Percentiles rank a stretch among this genome's conserved stretches.
phyloP scores from a whole-genome alignment of 257 asterid species.

The Eustoma russellianum region DNA sequence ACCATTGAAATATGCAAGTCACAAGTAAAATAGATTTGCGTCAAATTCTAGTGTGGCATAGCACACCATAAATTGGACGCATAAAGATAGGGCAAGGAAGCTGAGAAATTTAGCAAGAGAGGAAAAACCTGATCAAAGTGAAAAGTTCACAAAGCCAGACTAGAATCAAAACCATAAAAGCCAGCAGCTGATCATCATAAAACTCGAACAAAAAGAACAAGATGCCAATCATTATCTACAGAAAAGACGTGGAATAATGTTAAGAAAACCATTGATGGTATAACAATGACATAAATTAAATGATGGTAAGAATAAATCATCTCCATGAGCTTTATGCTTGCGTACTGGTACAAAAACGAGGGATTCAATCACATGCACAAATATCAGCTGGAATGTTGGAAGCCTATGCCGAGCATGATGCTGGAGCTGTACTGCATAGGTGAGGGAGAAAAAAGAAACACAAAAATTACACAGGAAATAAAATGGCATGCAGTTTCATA shows the following conservation, averaged over 20 bases:
- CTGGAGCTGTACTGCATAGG: conserved; percentile 89
- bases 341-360: conserved; percentile 98
- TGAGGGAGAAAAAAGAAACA: neutral
- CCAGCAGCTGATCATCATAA: conserved; percentile 94
- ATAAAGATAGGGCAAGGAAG: conserved; percentile 1
- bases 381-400: conserved; percentile 97
- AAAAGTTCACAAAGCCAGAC: conserved; percentile 99
- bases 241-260: conserved; percentile 8
- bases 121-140: conserved; percentile 84
- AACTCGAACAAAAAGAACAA: conserved; percentile 95
- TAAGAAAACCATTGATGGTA: conserved; percentile 1
- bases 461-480: neutral
- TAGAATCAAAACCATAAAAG: conserved; percentile 94
- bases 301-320: neutral
- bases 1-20: too few relatives aligned
- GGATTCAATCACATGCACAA: conserved; percentile 96
- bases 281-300: neutral
- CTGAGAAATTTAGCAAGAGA: conserved; percentile 19
- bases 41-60: too few relatives aligned
- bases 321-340: conserved; percentile 23
- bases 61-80: too few relatives aligned
- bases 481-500: neutral
- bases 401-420: conserved; percentile 99
- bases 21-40: too few relatives aligned
- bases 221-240: conserved; percentile 98